These are phyloP conservation scores for Fusarium sacchari DNA, from an alignment of 2,329 filamentous ascomycete genomes.

Conservation along the genomic window DNA sequence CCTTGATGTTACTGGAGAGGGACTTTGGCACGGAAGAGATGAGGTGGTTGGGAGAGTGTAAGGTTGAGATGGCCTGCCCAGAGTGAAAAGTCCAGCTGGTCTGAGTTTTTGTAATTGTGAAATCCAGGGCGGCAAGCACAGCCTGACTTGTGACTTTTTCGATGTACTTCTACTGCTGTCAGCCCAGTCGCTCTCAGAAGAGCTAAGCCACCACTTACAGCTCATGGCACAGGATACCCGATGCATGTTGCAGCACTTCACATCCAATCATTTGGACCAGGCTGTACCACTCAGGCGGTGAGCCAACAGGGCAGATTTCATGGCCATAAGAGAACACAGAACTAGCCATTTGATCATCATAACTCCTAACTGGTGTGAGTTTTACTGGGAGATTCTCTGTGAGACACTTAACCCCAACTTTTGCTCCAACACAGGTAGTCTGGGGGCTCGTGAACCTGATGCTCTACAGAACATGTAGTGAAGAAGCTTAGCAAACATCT, in stretches of 20 bases:
- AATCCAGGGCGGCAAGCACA: background rate
- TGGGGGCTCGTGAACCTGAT: background rate
- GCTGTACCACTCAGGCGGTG: background rate
- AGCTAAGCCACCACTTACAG: background rate
- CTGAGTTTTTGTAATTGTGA: background rate
- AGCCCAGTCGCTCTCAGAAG: rapidly evolving
- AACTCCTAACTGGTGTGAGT: background rate
- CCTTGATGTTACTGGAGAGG: rapidly evolving
- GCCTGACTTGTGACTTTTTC: background rate
- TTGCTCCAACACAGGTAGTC: background rate
- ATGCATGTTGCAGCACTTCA: background rate
- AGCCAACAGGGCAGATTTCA: background rate
- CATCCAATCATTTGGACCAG: background rate
- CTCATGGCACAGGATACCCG: rapidly evolving
- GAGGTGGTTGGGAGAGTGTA: background rate
- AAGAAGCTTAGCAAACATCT: background rate
- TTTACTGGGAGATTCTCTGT: too few relatives aligned
- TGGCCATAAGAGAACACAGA: rapidly evolving
- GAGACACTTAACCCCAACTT: too few relatives aligned
- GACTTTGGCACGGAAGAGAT: rapidly evolving
- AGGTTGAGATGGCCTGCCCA: background rate
- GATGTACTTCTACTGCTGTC: background rate
- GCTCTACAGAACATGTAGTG: background rate
- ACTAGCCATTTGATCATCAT: background rate
- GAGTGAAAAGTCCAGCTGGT: background rate